A percentile compares a stretch with the other conserved stretches of the same genome.
These are phyloP conservation scores for Wickerhamiella azymoides DNA, from an alignment of 805 yeast genomes.

Conservation along the genomic window DNA sequence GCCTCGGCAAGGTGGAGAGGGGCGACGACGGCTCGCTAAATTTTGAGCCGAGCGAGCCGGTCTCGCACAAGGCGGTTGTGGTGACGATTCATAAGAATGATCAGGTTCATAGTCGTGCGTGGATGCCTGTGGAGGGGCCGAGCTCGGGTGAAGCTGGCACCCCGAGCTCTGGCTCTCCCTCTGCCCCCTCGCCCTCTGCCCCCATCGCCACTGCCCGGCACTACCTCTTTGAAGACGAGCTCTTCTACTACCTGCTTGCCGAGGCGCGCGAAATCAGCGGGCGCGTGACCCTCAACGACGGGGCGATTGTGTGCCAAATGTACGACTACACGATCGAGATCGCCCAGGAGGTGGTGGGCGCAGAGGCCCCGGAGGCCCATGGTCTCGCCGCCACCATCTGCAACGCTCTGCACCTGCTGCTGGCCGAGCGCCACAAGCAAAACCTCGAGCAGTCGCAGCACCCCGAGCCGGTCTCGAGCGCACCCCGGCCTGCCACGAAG, in stretches of 20 bases:
- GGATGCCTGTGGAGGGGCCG: constrained; percentile 24
- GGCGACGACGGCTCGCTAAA: constrained; percentile 32
- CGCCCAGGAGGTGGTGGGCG: constrained; percentile 34
- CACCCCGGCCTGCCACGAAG: constrained; percentile 8
- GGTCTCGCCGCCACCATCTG: constrained; percentile 40
- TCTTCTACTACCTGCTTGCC: constrained; percentile 59
- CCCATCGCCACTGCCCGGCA: constrained; percentile 51
- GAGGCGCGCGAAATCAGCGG: constrained; percentile 61
- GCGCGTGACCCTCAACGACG: constrained; percentile 52
- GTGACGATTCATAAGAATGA: constrained; percentile 41
- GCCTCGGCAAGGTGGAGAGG: constrained; percentile 38
- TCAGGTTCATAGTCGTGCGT: constrained; percentile 32
- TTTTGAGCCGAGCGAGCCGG: constrained; percentile 28
- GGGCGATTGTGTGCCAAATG: constrained; percentile 51
- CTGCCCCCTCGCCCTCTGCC: too few relatives aligned
- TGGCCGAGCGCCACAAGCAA: constrained; percentile 43
- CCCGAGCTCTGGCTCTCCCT: too few relatives aligned
- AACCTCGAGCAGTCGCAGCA: constrained; percentile 27
- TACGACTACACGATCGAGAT: constrained; percentile 57
- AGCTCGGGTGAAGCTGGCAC: too few relatives aligned
- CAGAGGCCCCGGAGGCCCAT: constrained; percentile 13
- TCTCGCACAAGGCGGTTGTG: constrained; percentile 36
- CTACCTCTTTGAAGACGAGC: constrained; percentile 75
- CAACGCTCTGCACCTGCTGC: constrained; percentile 41
- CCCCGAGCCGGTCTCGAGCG: constrained; percentile 2